Percentiles rank a stretch among this genome's conserved stretches.
Conservation (phyloP, 371 early-diverging fungal genomes). For the Funneliformis caledonium region DNA sequence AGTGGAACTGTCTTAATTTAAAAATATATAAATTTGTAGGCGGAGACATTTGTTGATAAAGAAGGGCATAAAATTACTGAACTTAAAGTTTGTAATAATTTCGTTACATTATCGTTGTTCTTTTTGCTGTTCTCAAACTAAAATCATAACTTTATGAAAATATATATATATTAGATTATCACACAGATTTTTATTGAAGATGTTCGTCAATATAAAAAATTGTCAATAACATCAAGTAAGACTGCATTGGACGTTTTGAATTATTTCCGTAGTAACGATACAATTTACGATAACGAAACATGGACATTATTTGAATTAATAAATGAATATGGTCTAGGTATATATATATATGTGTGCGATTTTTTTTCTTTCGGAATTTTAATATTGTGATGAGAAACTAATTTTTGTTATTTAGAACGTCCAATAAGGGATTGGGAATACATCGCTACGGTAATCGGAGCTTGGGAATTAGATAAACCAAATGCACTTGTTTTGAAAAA, state of each 20-base stretch:
- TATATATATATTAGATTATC: conserved; percentile 13
- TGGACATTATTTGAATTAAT: conserved; percentile 93
- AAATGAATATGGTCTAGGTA: conserved; percentile 75
- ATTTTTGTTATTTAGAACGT: conserved; percentile 62
- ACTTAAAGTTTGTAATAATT: neutral
- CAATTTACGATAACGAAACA: conserved; percentile 60
- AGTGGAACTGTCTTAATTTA: neutral
- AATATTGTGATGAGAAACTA: neutral
- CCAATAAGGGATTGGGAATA: conserved; percentile 91
- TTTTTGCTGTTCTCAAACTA: neutral
- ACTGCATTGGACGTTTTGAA: conserved; percentile 15
- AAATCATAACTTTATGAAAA: neutral
- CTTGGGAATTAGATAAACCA: conserved; percentile 76
- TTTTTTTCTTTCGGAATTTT: neutral
- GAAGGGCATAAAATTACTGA: neutral
- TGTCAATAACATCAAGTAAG: conserved; percentile 21
- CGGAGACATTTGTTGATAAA: neutral
- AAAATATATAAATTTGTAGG: neutral
- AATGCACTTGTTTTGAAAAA: conserved; percentile 78
- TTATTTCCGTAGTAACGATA: neutral
- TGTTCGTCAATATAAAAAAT: conserved; percentile 11
- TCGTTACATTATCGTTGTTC: neutral
- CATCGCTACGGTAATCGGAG: conserved; percentile 73
- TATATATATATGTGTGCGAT: conserved; percentile 6
- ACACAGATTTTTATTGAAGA: conserved; percentile 27